These are phyloP conservation scores for Daldinia concentrica DNA, from an alignment of 495 filamentous ascomycete species.

Conservation along the genomic window DNA sequence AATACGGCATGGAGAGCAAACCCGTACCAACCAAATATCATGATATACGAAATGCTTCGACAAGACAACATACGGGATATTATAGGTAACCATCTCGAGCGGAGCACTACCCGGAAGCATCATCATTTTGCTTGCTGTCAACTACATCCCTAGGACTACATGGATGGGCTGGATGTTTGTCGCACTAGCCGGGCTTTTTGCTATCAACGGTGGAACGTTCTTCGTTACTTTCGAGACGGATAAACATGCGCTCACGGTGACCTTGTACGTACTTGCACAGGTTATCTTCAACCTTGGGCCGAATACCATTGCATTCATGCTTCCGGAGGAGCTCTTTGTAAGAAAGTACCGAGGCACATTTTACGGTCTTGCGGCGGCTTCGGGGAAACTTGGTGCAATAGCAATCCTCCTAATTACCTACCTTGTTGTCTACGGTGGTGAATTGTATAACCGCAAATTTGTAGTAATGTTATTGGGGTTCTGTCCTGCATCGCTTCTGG, in stretches of 20 bases:
- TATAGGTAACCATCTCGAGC: conserved; percentile 50
- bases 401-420: conserved; percentile 45
- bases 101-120: conserved; percentile 52
- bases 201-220: conserved; percentile 51
- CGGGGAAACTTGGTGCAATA: conserved; percentile 54
- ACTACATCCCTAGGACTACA: conserved; percentile 51
- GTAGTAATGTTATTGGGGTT: conserved; percentile 47
- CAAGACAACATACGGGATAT: conserved; percentile 49
- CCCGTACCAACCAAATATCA: conserved; percentile 38
- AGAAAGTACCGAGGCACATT: conserved; percentile 52
- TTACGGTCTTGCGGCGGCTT: conserved; percentile 56
- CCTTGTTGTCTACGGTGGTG: conserved; percentile 22
- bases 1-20: conserved; percentile 54
- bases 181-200: conserved; percentile 51
- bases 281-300: conserved; percentile 73
- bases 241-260: conserved; percentile 59
- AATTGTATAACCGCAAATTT: conserved; percentile 30
- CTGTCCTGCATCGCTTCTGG: conserved; percentile 46
- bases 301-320: conserved; percentile 70
- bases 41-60: conserved; percentile 48
- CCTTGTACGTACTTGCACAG: conserved; percentile 67
- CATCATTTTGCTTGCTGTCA: conserved; percentile 49
- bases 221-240: conserved; percentile 42
- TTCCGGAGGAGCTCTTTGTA: conserved; percentile 56
- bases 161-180: conserved; percentile 53